Conservation (phyloP, 768 basidiomycete species). For the Sporobolomyces roseus region DNA sequence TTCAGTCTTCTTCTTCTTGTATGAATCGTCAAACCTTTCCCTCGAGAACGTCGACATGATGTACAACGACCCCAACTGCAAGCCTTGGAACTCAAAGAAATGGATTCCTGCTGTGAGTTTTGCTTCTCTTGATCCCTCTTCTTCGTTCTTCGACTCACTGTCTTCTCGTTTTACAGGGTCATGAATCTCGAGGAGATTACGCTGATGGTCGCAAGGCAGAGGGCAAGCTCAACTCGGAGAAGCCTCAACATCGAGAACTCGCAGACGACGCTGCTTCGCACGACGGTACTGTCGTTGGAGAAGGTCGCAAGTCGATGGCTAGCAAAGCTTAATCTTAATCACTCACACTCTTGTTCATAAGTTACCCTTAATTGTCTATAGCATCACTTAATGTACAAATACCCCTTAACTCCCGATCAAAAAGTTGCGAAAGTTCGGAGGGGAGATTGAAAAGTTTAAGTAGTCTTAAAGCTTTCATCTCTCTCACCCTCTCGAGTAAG, state of each 20-base stretch:
- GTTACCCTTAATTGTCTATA: no score
- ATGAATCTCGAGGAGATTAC: slow-evolving; percentile 26
- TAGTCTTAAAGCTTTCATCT: no score
- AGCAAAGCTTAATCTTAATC: not conserved
- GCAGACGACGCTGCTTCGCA: slow-evolving; percentile 28
- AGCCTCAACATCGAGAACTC: slow-evolving; percentile 37
- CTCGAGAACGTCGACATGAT: slow-evolving; percentile 53
- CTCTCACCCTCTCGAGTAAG: no score
- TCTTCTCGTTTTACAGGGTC: slow-evolving; percentile 13
- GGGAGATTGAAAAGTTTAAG: no score
- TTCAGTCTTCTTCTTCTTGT: slow-evolving; percentile 72
- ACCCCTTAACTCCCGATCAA: no score
- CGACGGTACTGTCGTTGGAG: slow-evolving; percentile 23
- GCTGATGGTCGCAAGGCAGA: slow-evolving; percentile 21
- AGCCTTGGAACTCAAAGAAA: slow-evolving; percentile 61
- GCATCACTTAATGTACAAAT: no score
- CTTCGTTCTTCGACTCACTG: no score
- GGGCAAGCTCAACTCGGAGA: slow-evolving; percentile 9
- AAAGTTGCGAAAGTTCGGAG: no score
- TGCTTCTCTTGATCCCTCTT: not conserved
- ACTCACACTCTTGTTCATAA: not conserved
- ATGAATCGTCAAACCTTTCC: slow-evolving; percentile 65
- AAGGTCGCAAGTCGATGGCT: slow-evolving; percentile 2
- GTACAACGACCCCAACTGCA: slow-evolving; percentile 56
- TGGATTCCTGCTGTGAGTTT: slow-evolving; percentile 57